A percentile compares a stretch with the other conserved stretches of the same genome.
Evolutionary conservation across 306 rosid species (phyloP).

Genomic region (Inga oerstediana): DNA sequence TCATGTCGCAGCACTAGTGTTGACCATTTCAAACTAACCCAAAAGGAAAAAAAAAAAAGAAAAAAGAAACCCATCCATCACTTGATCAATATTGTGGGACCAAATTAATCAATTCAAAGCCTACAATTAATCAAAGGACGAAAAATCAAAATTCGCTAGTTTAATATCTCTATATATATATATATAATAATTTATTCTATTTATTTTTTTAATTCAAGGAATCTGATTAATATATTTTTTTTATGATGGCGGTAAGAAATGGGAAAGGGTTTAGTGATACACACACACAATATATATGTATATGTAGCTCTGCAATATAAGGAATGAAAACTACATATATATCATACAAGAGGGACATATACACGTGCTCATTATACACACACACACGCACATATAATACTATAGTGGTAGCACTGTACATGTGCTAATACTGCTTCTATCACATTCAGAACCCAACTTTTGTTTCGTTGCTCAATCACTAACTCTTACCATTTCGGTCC

Average conservation of each 20-base stretch:
- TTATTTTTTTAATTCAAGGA: background rate
- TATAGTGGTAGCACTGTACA: too few species aligned
- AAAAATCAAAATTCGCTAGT: background rate
- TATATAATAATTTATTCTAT: background rate
- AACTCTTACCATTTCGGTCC: constrained; percentile 26
- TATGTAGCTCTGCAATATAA: background rate
- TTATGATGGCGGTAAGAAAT: background rate
- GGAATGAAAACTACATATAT: background rate
- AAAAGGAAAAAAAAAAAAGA: background rate
- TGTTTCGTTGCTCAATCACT: constrained; percentile 39
- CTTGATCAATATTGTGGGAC: background rate
- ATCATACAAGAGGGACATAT: background rate
- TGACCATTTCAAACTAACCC: background rate
- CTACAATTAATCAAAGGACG: background rate
- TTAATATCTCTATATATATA: too few species aligned
- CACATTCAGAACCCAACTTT: constrained; percentile 60
- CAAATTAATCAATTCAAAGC: background rate
- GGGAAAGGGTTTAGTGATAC: background rate
- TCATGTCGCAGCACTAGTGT: background rate
- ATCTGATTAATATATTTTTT: background rate
- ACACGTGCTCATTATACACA: background rate
- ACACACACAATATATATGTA: background rate
- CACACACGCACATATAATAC: too few species aligned
- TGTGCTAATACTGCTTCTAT: constrained; percentile 34
- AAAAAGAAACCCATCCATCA: background rate